These are phyloP conservation scores for Pyrenochaeta sp. DNA, from an alignment of 2,329 filamentous ascomycete species.

Conservation along the genomic window DNA sequence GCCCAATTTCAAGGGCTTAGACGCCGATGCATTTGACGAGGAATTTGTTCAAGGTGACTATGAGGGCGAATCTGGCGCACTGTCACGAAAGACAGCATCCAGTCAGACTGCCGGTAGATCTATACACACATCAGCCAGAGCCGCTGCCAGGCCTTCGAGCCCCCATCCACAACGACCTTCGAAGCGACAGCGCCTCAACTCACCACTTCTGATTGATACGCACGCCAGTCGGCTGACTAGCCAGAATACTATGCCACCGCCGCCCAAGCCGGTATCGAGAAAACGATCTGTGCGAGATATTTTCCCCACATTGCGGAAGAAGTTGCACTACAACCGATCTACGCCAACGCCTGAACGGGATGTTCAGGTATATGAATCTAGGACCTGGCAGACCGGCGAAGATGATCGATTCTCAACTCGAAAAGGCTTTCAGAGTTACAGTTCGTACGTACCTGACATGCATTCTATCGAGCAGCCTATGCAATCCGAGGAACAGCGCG, in stretches of 20 bases:
- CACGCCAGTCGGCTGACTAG: slow-evolving; percentile 26
- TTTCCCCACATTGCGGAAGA: slow-evolving; percentile 34
- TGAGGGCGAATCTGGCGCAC: neutral
- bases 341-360: slow-evolving; percentile 11
- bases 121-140: slow-evolving; percentile 18
- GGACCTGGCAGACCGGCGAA: slow-evolving; percentile 12
- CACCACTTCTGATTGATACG: slow-evolving; percentile 27
- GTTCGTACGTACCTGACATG: slow-evolving; percentile 35
- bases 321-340: slow-evolving; percentile 18
- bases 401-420: neutral
- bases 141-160: slow-evolving; percentile 10
- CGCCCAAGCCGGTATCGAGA: slow-evolving; percentile 33
- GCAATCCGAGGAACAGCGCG: slow-evolving; percentile 2
- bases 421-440: slow-evolving; percentile 8
- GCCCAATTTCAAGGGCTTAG: slow-evolving; percentile 25
- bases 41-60: slow-evolving; percentile 6
- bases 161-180: slow-evolving; percentile 28
- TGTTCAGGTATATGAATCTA: slow-evolving; percentile 21
- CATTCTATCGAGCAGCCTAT: slow-evolving; percentile 22
- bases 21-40: slow-evolving; percentile 17
- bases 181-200: slow-evolving; percentile 46
- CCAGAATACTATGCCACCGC: slow-evolving; percentile 52
- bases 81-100: slow-evolving; percentile 25
- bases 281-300: slow-evolving; percentile 40
- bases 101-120: slow-evolving; percentile 38